Evolutionary conservation across 2,329 filamentous ascomycete species (phyloP), one percentile per base, ranked within the genome.

Genomic region (Exophiala dermatitidis): DNA sequence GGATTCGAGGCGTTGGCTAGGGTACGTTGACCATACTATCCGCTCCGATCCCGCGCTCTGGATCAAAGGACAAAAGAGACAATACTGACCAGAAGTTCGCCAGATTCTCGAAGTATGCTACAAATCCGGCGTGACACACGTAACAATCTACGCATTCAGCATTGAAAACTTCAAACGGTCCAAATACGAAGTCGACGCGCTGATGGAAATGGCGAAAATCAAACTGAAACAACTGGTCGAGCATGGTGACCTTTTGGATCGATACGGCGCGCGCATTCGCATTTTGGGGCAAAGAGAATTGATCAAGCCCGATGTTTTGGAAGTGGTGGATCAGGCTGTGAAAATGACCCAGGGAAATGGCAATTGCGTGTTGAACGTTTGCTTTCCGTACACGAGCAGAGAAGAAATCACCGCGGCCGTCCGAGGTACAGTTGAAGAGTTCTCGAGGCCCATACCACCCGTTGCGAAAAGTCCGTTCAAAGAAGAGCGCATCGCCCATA

Each of bases 151-250:
- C 69, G 93, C 93, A 10, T 98, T 98, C 73, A 95, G 89, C 67
- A 96, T 98, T 66, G 93, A 98, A 72, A 98, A 98, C 74, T 98
- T 95, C 76, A 95, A 97, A 69, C 84, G 93, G 4, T 91, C 90
- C 26, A 90, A 93, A 71, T 93, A 94, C 71, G 93, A 98, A 70
- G 93, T 98, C 5, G 90, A 96, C 67, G 90, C 89, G 31, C 75
- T 98, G 58, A 98, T 98, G 93, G 86, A 95, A 67, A 89, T 98
- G 78, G 91, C 91, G 56, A 96, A 95, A 74, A 83, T 93, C 65
- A 97, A 97, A 73, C 78, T 98, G 29, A 83, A 86, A 56, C 93
- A 98, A 69, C 77, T 98, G 63, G 84, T 88, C 29, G 88, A 95
- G 66, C 93, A 98, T 64, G 93, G 93, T 31, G 90, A 95, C 65